phyloP scores from a whole-genome alignment of 805 yeast species.

The Candida suzukii region DNA sequence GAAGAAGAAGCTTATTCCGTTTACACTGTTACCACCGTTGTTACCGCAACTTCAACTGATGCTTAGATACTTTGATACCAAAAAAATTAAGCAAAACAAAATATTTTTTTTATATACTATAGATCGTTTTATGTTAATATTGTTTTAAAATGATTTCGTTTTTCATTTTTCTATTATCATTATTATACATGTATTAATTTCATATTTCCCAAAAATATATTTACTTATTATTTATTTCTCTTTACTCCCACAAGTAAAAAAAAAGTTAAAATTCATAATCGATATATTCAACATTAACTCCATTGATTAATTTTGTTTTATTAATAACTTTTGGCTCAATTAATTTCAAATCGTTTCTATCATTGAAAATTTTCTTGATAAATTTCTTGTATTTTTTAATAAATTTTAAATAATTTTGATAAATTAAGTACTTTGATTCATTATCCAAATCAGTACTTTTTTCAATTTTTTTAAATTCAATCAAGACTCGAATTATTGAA shows the following conservation, averaged over 20 bases:
- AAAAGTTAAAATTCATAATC: conserved; percentile 31
- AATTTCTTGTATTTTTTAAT: conserved; percentile 43
- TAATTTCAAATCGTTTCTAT: conserved; percentile 29
- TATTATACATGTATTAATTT: no score
- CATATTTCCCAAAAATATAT: no score
- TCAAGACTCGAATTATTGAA: conserved; percentile 36
- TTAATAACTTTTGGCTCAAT: conserved; percentile 41
- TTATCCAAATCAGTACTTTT: conserved; percentile 24
- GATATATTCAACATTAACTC: conserved; percentile 40
- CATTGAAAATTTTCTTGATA: conserved; percentile 22
- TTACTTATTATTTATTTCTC: no score
- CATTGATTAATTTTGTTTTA: conserved; percentile 32
- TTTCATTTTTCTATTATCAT: no score
- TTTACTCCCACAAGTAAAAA: no score
- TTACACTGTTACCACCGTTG: background rate
- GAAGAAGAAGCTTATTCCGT: background rate
- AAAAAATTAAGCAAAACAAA: no score
- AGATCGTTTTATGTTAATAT: no score
- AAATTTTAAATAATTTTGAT: conserved; percentile 54
- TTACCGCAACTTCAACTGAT: background rate
- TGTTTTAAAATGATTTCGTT: no score
- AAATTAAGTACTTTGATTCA: conserved; percentile 40
- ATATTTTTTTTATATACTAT: no score
- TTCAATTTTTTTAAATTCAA: conserved; percentile 47
- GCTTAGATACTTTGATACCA: background rate